These are phyloP conservation scores for Fusarium praegraminearum DNA, from an alignment of 2,329 filamentous ascomycete species.

Conservation along the genomic window DNA sequence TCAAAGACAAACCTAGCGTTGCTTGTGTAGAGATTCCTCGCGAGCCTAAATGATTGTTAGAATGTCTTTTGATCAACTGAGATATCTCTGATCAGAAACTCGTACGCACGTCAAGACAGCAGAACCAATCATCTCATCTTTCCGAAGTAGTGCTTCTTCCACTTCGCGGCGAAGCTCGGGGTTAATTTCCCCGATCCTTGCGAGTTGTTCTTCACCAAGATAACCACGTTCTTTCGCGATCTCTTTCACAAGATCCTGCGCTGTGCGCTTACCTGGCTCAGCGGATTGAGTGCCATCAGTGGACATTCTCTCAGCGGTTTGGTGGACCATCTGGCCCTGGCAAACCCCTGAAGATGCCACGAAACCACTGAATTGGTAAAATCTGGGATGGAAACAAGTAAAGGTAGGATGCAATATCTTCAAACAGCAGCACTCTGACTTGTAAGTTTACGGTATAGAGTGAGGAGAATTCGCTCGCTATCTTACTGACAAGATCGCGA, in stretches of 20 bases:
- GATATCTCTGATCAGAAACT: rapidly evolving
- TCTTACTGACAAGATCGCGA: constrained; percentile 17
- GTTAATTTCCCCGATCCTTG: constrained; percentile 30
- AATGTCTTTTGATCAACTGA: neutral
- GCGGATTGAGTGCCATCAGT: neutral
- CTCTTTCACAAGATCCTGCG: constrained; percentile 36
- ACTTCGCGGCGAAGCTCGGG: constrained; percentile 35
- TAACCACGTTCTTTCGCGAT: constrained; percentile 43
- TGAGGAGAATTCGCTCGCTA: neutral
- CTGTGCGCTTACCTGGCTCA: constrained; percentile 7
- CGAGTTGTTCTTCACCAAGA: constrained; percentile 38
- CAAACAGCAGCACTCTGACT: neutral
- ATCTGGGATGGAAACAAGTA: constrained; percentile 1
- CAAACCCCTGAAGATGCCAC: neutral
- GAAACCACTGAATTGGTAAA: neutral
- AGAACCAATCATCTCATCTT: constrained; percentile 44
- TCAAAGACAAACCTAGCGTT: constrained; percentile 64
- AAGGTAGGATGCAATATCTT: neutral
- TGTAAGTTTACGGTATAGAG: neutral
- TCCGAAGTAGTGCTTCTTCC: constrained; percentile 40
- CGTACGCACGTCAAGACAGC: constrained; percentile 40
- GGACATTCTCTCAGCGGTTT: constrained; percentile 3
- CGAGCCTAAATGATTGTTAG: constrained; percentile 50
- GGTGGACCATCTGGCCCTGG: constrained; percentile 11
- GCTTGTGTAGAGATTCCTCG: constrained; percentile 57